Evolutionary conservation across 179 eudicot genomes (phyloP).

Genomic region (Carnegiea gigantea): DNA sequence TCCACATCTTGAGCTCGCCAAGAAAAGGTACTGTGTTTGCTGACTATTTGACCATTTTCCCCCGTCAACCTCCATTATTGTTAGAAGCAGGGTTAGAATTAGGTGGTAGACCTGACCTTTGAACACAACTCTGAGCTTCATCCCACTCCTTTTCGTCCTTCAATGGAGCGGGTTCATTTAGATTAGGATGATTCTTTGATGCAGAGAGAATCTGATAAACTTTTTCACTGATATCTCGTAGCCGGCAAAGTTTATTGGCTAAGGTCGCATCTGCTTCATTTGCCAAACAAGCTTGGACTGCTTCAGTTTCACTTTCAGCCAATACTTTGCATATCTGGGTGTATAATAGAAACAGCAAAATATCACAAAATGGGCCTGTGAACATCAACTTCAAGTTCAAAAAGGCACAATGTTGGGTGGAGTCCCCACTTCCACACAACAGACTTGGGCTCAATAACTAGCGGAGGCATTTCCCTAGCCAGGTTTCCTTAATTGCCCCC

Average conservation of each 20-base stretch:
- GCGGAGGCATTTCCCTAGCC: not conserved
- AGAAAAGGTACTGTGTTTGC: not conserved
- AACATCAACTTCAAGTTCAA: not conserved
- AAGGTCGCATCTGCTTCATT: constrained; percentile 37
- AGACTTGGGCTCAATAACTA: no score
- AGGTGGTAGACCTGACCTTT: constrained; percentile 18
- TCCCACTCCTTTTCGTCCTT: not conserved
- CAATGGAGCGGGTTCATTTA: not conserved
- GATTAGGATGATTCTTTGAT: not conserved
- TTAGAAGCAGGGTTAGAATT: constrained; percentile 10
- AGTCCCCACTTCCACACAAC: not conserved
- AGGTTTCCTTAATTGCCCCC: not conserved
- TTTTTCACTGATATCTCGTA: constrained; percentile 40
- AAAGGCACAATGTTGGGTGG: not conserved
- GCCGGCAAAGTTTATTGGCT: constrained; percentile 43
- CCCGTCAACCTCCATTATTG: not conserved
- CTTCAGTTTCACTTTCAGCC: constrained; percentile 39
- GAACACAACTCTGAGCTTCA: not conserved
- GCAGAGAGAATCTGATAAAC: constrained; percentile 34
- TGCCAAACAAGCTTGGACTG: constrained; percentile 37
- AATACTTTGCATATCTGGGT: constrained; percentile 64
- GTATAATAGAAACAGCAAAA: constrained; percentile 4
- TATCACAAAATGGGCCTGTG: not conserved
- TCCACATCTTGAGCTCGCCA: constrained; percentile 21
- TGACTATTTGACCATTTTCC: constrained; percentile 12